Evolutionary conservation across 106 monocot species (phyloP).

Genomic region (Apostasia shenzhenica): DNA sequence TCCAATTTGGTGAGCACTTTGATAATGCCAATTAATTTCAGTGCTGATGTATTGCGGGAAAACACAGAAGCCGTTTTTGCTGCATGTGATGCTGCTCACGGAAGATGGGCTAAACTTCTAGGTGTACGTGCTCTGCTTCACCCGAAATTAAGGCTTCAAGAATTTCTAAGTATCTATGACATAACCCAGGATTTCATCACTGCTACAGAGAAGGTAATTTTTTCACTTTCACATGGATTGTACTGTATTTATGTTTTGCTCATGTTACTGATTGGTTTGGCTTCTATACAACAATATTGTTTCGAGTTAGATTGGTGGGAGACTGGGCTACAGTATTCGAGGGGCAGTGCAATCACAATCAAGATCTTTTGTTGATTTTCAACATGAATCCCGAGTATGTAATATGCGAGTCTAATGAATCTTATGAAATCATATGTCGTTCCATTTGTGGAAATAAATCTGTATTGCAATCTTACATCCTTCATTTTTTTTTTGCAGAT

Average conservation of each 20-base stretch:
- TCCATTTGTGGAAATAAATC: not conserved
- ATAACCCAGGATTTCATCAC: constrained; percentile 87
- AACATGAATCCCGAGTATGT: constrained; percentile 89
- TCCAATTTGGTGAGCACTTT: not conserved
- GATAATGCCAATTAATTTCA: constrained; percentile 35
- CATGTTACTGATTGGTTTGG: not conserved
- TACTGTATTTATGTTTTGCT: not conserved
- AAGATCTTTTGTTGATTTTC: constrained; percentile 92
- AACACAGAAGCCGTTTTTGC: constrained; percentile 97
- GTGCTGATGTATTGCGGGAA: constrained; percentile 95
- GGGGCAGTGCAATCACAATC: constrained; percentile 93
- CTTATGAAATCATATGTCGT: not conserved
- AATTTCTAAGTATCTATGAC: constrained; percentile 83
- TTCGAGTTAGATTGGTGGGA: constrained; percentile 81
- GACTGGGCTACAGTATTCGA: constrained; percentile 93
- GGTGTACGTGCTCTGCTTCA: constrained; percentile 96
- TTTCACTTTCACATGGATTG: constrained; percentile 1
- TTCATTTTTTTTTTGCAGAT: constrained; percentile 40
- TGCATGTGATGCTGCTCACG: constrained; percentile 98
- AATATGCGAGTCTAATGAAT: not conserved
- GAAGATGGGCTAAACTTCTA: constrained; percentile 97
- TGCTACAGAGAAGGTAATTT: constrained; percentile 82
- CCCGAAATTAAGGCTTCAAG: constrained; percentile 80
- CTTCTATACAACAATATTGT: not conserved
- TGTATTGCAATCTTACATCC: not conserved